phyloP scores from a whole-genome alignment of 768 basidiomycete genomes.

The Suillus variegatus region DNA sequence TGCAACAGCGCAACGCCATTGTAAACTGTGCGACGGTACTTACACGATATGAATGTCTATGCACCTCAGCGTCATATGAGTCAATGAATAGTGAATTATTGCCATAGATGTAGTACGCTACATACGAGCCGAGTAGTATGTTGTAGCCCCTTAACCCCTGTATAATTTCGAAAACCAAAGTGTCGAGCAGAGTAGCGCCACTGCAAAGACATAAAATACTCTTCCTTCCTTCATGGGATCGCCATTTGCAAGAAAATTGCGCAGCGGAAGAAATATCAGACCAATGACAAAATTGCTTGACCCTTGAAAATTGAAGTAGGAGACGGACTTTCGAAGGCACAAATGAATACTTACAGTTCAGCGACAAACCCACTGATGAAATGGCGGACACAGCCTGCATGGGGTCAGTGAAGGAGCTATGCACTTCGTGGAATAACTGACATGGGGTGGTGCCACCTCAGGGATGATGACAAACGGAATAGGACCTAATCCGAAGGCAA shows the following conservation, averaged over 20 bases:
- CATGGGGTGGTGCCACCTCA: constrained; percentile 82
- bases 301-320: constrained; percentile 49
- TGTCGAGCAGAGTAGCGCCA: constrained; percentile 41
- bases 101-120: not conserved
- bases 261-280: constrained; percentile 80
- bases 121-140: not conserved
- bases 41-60: not conserved
- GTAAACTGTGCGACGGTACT: too few relatives aligned
- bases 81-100: not conserved
- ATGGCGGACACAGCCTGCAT: constrained; percentile 75
- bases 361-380: constrained; percentile 71
- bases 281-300: constrained; percentile 84
- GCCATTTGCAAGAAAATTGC: constrained; percentile 68
- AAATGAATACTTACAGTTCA: constrained; percentile 55
- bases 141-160: constrained; percentile 17
- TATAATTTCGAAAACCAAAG: constrained; percentile 28
- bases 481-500: constrained; percentile 89
- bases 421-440: constrained; percentile 36
- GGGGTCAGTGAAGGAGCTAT: constrained; percentile 3
- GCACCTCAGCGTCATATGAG: not conserved
- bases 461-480: constrained; percentile 92
- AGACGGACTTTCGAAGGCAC: not conserved
- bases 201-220: constrained; percentile 86
- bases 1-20: too few relatives aligned
- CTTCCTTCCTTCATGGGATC: constrained; percentile 70